These are phyloP conservation scores for Nannizziopsis arthrosporioides DNA, from an alignment of 2,329 filamentous ascomycete species.

Conservation along the genomic window DNA sequence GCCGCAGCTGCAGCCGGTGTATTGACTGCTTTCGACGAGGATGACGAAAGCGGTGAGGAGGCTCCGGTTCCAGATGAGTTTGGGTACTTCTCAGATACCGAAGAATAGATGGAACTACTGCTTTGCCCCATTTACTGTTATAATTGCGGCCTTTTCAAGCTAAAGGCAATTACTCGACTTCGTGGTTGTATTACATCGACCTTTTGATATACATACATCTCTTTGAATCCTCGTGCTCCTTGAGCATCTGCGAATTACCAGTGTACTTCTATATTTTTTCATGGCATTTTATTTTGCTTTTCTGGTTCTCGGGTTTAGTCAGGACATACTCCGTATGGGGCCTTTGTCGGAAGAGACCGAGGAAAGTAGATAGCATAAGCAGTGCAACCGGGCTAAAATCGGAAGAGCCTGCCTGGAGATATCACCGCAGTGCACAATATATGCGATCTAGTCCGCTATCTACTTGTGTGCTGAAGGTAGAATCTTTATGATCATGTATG, in stretches of 20 bases:
- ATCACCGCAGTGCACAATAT: too few relatives aligned
- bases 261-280: background rate
- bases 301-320: too few relatives aligned
- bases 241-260: too few relatives aligned
- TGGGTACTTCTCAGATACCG: conserved; percentile 35
- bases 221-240: background rate
- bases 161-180: background rate
- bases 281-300: conserved; percentile 1
- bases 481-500: too few relatives aligned
- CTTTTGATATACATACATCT: too few relatives aligned
- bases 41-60: conserved; percentile 39
- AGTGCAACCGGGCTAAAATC: too few relatives aligned
- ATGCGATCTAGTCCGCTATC: too few relatives aligned
- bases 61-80: conserved; percentile 39
- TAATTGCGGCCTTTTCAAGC: background rate
- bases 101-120: conserved; percentile 18
- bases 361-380: too few relatives aligned
- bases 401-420: too few relatives aligned
- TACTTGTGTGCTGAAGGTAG: too few relatives aligned
- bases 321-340: too few relatives aligned
- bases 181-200: background rate
- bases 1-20: conserved; percentile 67
- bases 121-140: background rate
- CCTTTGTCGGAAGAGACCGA: too few relatives aligned
- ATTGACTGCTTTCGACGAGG: conserved; percentile 74